A percentile compares a stretch with the other conserved stretches of the same genome.
phyloP scores from a whole-genome alignment of 2,329 filamentous ascomycete genomes.

The Aspergillus clavatus region DNA sequence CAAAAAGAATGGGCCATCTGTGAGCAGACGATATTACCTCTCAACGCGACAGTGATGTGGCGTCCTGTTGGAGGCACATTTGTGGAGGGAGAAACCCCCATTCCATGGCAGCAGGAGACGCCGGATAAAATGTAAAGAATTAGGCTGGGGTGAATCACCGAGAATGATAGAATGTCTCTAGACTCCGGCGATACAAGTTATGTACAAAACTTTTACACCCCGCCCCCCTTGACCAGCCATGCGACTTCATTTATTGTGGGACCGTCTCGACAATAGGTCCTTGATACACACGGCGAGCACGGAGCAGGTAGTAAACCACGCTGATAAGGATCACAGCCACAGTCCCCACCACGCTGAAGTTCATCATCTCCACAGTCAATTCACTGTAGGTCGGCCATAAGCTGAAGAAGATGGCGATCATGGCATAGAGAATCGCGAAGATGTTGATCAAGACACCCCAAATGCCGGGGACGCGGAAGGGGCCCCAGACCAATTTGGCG shows the following conservation, averaged over 20 bases:
- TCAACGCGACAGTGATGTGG: conserved; percentile 8
- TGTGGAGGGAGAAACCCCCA: conserved; percentile 6
- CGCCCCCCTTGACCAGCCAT: no score
- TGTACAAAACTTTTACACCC: no score
- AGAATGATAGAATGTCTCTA: no score
- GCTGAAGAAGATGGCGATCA: conserved; percentile 43
- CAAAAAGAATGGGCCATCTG: conserved; percentile 4
- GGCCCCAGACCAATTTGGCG: conserved; percentile 19
- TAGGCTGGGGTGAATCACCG: no score
- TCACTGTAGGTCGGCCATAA: conserved; percentile 41
- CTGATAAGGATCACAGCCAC: conserved; percentile 37
- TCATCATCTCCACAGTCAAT: conserved; percentile 44
- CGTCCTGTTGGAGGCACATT: conserved; percentile 10
- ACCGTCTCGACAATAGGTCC: conserved; percentile 24
- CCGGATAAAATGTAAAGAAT: no score
- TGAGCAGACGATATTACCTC: conserved; percentile 4
- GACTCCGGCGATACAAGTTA: no score
- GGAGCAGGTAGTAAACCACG: conserved; percentile 37
- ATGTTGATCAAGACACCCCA: conserved; percentile 42
- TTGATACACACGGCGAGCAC: conserved; percentile 32
- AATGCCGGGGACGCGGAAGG: conserved; percentile 35
- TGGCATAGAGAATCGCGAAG: conserved; percentile 40
- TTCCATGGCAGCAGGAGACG: neutral
- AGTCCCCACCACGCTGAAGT: conserved; percentile 44
- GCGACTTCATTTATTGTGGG: neutral